Percentiles rank a stretch among this genome's conserved stretches.
Evolutionary conservation across 208 protist genomes (phyloP).

Genomic region (Leishmania arabica): DNA sequence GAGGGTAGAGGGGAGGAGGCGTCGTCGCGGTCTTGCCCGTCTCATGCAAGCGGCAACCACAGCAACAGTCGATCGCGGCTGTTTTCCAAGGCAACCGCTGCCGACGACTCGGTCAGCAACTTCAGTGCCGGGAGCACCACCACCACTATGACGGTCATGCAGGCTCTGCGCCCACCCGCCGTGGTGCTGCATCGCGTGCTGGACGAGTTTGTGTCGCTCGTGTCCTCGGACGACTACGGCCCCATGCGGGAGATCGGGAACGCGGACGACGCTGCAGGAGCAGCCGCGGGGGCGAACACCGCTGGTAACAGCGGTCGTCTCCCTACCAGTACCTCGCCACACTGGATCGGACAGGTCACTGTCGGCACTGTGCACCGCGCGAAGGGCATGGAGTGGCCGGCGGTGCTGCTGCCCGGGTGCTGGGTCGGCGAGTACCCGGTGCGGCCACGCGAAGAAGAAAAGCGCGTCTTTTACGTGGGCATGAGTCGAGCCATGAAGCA

Average conservation of each 20-base stretch:
- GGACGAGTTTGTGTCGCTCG: constrained; percentile 75
- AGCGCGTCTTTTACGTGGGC: constrained; percentile 87
- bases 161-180: constrained; percentile 21
- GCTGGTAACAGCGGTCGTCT: not conserved
- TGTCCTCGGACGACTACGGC: constrained; percentile 81
- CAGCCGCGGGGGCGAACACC: not conserved
- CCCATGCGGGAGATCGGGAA: constrained; percentile 20
- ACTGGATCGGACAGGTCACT: constrained; percentile 39
- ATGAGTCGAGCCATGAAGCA: constrained; percentile 85
- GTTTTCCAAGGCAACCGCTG: not conserved
- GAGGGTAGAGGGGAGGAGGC: not conserved
- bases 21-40: not conserved
- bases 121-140: constrained; percentile 18
- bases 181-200: constrained; percentile 61
- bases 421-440: constrained; percentile 78
- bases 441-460: constrained; percentile 51
- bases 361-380: constrained; percentile 84
- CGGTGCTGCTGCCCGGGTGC: constrained; percentile 77
- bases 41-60: not conserved
- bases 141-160: constrained; percentile 9
- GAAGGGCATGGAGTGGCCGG: constrained; percentile 90
- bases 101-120: constrained; percentile 24
- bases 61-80: not conserved
- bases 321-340: not conserved
- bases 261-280: not conserved